These are phyloP conservation scores for Alliaria petiolata DNA, from an alignment of 345 rosid genomes.

Conservation along the genomic window DNA sequence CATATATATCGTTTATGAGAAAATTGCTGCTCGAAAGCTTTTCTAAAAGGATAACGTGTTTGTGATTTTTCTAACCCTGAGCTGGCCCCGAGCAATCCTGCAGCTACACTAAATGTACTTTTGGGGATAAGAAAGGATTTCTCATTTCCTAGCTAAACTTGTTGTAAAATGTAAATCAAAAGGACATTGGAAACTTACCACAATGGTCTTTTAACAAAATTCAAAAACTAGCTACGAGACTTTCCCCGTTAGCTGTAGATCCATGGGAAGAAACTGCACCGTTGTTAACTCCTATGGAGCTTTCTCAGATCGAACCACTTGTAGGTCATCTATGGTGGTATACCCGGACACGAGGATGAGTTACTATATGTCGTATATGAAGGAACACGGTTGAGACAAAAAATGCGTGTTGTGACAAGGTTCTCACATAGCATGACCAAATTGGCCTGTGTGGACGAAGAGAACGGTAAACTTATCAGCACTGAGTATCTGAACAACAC, in stretches of 20 bases:
- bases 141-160: too few species aligned
- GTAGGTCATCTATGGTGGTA: conserved; percentile 41
- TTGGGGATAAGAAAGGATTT: too few species aligned
- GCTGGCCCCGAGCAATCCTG: too few species aligned
- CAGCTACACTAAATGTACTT: too few species aligned
- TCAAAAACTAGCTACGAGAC: too few species aligned
- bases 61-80: too few species aligned
- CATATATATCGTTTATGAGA: too few species aligned
- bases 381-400: conserved; percentile 39
- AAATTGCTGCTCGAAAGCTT: too few species aligned
- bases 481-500: conserved; percentile 41
- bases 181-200: too few species aligned
- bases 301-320: conserved; percentile 49
- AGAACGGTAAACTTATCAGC: conserved; percentile 53
- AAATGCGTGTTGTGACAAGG: conserved; percentile 56
- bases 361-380: conserved; percentile 35
- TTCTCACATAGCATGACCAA: conserved; percentile 67
- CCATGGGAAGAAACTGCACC: conserved; percentile 39
- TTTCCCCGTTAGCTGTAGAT: conserved; percentile 44
- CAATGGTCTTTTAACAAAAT: too few species aligned
- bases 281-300: conserved; percentile 59
- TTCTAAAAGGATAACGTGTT: too few species aligned
- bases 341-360: conserved; percentile 51
- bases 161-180: too few species aligned
- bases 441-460: conserved; percentile 49